Percentiles rank a stretch among this genome's conserved stretches.
phyloP scores from a whole-genome alignment of 2,329 filamentous ascomycete species.

The Metarhizium brunneum region DNA sequence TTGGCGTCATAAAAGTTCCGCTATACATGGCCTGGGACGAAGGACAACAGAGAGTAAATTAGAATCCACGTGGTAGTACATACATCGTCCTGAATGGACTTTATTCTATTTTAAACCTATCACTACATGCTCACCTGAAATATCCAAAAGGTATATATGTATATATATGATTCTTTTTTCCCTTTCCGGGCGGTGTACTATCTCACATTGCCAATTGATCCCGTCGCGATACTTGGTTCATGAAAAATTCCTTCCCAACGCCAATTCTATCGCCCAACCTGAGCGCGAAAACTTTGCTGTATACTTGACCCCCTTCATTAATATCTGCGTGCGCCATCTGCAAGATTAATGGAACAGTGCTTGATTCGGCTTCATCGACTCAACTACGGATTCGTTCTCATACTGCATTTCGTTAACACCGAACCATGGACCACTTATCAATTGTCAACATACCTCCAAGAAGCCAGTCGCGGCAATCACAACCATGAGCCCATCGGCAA shows the following conservation, averaged over 20 bases:
- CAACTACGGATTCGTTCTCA: constrained; percentile 29
- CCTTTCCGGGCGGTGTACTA: too few species aligned
- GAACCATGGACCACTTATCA: not conserved
- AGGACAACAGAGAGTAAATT: not conserved
- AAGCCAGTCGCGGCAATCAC: constrained; percentile 77
- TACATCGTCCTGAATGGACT: not conserved
- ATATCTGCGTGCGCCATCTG: not conserved
- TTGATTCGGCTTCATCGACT: constrained; percentile 22
- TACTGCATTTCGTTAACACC: constrained; percentile 22
- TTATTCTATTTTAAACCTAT: not conserved
- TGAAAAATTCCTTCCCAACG: constrained; percentile 12
- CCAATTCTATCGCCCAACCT: constrained; percentile 10
- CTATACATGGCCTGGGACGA: not conserved
- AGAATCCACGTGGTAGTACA: not conserved
- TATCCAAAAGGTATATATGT: not conserved
- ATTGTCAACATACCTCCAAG: constrained; percentile 58
- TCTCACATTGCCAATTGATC: not conserved
- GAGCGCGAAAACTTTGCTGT: not conserved
- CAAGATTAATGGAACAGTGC: constrained; percentile 29
- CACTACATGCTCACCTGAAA: not conserved
- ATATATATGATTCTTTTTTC: not conserved
- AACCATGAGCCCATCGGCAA: constrained; percentile 79
- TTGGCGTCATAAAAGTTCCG: too few species aligned
- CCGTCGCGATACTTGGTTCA: not conserved
- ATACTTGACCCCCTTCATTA: not conserved